Base-by-base conservation (phyloP, 2,329 filamentous ascomycete species). In the Pseudogymnoascus sp. region DNA sequence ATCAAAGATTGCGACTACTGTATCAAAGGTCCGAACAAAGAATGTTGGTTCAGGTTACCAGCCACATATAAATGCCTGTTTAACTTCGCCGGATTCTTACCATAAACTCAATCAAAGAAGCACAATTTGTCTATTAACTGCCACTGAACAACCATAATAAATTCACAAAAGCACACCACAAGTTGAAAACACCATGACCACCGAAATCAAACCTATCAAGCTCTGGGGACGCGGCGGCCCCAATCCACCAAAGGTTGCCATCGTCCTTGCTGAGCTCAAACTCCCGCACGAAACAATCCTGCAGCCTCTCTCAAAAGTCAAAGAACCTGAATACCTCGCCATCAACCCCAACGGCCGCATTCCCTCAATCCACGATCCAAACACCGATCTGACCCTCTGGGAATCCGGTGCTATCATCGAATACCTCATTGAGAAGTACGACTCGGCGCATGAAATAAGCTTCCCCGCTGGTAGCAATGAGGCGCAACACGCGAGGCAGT, bases 391-490 rank as follows among this genome's bases (percentile, higher is more conserved):
- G 42, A 74, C 73, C 0, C 71, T 78, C 42, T 82, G 78, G 76
- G 79, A 81, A 69, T 77, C 74, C 21, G 78, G 78, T 6, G 78
- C 79, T 1, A 78, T 80, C 65, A 69, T 81, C 64, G 74, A 77
- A 60, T 81, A 81, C 64, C 64, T 81, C 9, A 67, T 76, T 59
- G 74, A 77, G 57, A 69, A 70, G 17, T 79, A 79, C 69, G 77
- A 78, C 66, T 73, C 71, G 28, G 66, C 76, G 1, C 65, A 75
- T 15, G 73, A 69, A 13, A 62, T 79, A 23, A 74, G 70, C 31
- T 77, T 76, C 68, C 65, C 68, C 9, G 64, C 67, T 0, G 68
- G 73, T 2, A 71, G 70, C 6, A 68, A 69, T 0, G 74, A 78
- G 60, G 72, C 72, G 61, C 72, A 74, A 40, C 69, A 70, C 0